These are phyloP conservation scores for Fimicolochytrium jonesii DNA, from an alignment of 192 early-diverging fungal species.

Conservation along the genomic window DNA sequence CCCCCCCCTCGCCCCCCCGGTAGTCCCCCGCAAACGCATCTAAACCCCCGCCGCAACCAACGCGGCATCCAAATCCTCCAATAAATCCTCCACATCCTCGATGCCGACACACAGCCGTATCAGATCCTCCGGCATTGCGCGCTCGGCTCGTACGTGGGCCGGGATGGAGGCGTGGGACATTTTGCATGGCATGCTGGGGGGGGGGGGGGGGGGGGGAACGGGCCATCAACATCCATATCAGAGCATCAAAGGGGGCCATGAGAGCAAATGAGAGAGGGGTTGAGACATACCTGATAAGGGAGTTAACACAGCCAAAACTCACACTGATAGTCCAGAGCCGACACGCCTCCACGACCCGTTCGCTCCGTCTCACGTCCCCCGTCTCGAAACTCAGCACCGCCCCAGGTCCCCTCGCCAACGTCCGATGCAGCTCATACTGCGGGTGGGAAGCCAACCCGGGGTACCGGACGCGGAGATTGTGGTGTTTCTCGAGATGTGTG, in stretches of 20 bases:
- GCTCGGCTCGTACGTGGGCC: slow-evolving; percentile 77
- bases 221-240: too few species aligned
- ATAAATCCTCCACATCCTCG: slow-evolving; percentile 87
- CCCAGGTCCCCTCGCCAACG: slow-evolving; percentile 79
- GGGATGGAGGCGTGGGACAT: slow-evolving; percentile 99
- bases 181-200: slow-evolving; percentile 93
- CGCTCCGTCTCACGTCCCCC: slow-evolving; percentile 70
- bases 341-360: slow-evolving; percentile 77
- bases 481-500: slow-evolving; percentile 66
- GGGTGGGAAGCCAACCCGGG: slow-evolving; percentile 82
- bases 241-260: neutral
- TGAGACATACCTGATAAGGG: slow-evolving; percentile 76
- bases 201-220: too few species aligned
- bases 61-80: slow-evolving; percentile 79
- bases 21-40: too few species aligned
- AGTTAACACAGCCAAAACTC: slow-evolving; percentile 97
- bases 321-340: slow-evolving; percentile 90
- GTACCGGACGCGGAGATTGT: slow-evolving; percentile 82
- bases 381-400: slow-evolving; percentile 96
- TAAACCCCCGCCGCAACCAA: slow-evolving; percentile 60
- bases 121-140: slow-evolving; percentile 92
- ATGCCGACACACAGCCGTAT: slow-evolving; percentile 96
- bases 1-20: too few species aligned
- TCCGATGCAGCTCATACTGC: slow-evolving; percentile 74
- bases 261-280: neutral